These are phyloP conservation scores for Cladosporium oxysporum DNA, from an alignment of 2,329 filamentous ascomycete genomes.

Conservation along the genomic window DNA sequence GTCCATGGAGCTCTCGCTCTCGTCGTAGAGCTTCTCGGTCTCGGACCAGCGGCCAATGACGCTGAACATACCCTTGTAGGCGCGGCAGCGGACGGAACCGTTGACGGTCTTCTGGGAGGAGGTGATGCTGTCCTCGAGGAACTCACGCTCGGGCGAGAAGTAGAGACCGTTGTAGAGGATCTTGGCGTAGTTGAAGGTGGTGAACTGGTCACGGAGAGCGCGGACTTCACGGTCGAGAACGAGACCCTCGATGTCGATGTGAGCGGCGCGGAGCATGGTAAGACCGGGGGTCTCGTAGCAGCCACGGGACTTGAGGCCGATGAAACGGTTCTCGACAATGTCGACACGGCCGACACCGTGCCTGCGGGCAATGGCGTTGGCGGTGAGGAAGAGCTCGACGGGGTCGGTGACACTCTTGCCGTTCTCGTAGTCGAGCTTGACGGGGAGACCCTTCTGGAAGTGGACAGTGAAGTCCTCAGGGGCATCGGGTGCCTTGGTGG, in stretches of 20 bases:
- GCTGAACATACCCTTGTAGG: slow-evolving; percentile 67
- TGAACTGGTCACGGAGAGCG: slow-evolving; percentile 69
- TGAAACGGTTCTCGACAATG: slow-evolving; percentile 80
- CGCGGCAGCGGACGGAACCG: slow-evolving; percentile 61
- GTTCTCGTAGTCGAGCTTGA: slow-evolving; percentile 62
- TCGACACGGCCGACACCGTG: slow-evolving; percentile 79
- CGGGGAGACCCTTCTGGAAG: slow-evolving; percentile 75
- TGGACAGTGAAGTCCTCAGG: slow-evolving; percentile 70
- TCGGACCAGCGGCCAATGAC: slow-evolving; percentile 61
- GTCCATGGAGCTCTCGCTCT: slow-evolving; percentile 69
- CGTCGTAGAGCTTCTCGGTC: slow-evolving; percentile 70
- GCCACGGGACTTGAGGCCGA: slow-evolving; percentile 76
- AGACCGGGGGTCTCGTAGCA: slow-evolving; percentile 73
- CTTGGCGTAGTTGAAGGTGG: slow-evolving; percentile 65
- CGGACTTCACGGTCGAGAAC: slow-evolving; percentile 69
- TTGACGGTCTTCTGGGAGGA: slow-evolving; percentile 63
- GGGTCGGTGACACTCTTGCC: slow-evolving; percentile 66
- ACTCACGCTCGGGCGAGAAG: slow-evolving; percentile 72
- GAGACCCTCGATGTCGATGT: slow-evolving; percentile 66
- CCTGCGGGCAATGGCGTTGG: slow-evolving; percentile 70
- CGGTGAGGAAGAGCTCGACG: slow-evolving; percentile 70
- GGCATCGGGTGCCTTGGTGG: slow-evolving; percentile 67
- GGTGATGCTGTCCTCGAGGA: slow-evolving; percentile 65
- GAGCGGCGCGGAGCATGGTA: slow-evolving; percentile 57
- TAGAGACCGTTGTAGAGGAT: slow-evolving; percentile 63